phyloP scores from a whole-genome alignment of 2,329 filamentous ascomycete genomes.

The Didymella sp. region DNA sequence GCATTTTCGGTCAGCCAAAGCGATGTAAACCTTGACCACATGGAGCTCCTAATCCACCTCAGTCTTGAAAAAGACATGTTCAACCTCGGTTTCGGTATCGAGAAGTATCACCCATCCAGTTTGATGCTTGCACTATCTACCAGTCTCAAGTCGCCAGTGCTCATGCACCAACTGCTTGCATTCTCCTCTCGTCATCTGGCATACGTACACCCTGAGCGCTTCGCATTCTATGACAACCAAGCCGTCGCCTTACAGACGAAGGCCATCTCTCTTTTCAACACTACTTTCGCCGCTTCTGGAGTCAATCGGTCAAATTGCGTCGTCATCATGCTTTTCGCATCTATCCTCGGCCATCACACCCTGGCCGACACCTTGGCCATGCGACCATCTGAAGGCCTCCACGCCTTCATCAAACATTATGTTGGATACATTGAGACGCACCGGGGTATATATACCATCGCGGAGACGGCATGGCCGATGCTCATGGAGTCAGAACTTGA shows the following conservation, averaged over 20 bases:
- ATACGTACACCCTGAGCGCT: background rate
- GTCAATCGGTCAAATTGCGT: background rate
- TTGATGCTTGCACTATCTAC: background rate
- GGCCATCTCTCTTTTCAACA: background rate
- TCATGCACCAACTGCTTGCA: background rate
- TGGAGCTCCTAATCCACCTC: background rate
- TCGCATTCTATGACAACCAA: background rate
- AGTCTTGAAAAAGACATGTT: background rate
- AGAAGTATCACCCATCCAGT: background rate
- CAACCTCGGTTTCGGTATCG: background rate
- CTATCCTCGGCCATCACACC: background rate
- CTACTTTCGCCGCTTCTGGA: background rate
- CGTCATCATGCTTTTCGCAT: background rate
- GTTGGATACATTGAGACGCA: background rate
- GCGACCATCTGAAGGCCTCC: background rate
- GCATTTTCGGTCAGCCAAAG: background rate
- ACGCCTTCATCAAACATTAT: background rate
- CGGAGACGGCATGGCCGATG: background rate
- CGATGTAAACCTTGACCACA: background rate
- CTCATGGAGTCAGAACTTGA: background rate
- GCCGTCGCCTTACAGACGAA: background rate
- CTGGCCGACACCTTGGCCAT: background rate
- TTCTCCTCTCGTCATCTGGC: background rate
- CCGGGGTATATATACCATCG: background rate
- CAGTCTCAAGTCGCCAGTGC: background rate